Conservation (phyloP, 306 rosid species). For the Benincasa hispida region DNA sequence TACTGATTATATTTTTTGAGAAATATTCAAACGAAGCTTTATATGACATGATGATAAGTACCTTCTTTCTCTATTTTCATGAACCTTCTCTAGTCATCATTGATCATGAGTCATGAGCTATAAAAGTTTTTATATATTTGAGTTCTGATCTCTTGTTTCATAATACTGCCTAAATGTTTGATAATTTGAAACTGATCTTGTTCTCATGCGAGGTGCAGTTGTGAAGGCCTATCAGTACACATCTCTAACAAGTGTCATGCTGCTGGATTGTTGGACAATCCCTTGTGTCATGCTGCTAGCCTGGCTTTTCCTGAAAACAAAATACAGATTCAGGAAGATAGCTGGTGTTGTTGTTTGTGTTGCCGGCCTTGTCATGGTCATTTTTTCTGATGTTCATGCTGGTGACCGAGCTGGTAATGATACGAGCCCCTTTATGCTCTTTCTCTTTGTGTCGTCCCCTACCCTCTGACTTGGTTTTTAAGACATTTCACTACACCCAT, state of each 20-base stretch:
- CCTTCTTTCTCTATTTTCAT: background rate
- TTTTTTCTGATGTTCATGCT: constrained; percentile 88
- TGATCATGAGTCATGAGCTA: background rate
- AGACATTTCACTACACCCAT: background rate
- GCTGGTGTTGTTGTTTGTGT: constrained; percentile 69
- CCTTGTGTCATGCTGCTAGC: constrained; percentile 89
- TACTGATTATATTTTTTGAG: background rate
- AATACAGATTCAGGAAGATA: constrained; percentile 60
- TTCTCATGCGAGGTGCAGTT: constrained; percentile 43
- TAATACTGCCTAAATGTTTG: background rate
- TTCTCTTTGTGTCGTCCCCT: background rate
- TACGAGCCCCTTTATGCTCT: background rate
- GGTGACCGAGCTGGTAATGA: constrained; percentile 67
- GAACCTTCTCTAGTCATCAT: background rate
- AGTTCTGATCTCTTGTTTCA: background rate
- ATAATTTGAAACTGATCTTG: background rate
- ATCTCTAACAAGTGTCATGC: constrained; percentile 85
- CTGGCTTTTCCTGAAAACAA: constrained; percentile 92
- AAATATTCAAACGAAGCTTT: background rate
- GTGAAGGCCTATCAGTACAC: constrained; percentile 98
- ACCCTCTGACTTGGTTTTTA: background rate
- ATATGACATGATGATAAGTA: background rate
- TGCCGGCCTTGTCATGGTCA: constrained; percentile 74
- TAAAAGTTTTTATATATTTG: background rate
- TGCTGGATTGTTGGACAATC: constrained; percentile 94